Conservation (phyloP, 2,329 filamentous ascomycete genomes). For the Verticillium tricorpus region DNA sequence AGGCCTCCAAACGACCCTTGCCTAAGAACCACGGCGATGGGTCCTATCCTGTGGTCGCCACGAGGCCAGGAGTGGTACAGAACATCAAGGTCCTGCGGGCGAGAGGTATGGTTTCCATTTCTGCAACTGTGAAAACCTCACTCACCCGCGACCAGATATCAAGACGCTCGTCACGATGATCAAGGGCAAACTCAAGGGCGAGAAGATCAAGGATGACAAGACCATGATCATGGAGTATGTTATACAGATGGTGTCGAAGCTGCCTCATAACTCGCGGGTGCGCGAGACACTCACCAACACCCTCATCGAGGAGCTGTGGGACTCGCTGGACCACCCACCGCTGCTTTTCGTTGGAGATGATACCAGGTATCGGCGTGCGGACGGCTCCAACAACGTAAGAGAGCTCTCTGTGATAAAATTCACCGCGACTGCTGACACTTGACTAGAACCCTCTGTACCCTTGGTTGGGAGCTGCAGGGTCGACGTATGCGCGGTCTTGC, state of each 20-base stretch:
- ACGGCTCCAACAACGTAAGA: conserved; percentile 63
- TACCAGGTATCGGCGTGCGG: conserved; percentile 61
- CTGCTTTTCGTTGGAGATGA: conserved; percentile 59
- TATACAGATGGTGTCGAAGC: conserved; percentile 63
- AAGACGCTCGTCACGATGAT: conserved; percentile 59
- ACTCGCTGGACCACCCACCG: conserved; percentile 68
- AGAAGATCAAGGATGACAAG: conserved; percentile 65
- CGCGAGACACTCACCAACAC: conserved; percentile 59
- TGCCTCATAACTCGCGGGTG: conserved; percentile 58
- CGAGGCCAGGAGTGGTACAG: conserved; percentile 45
- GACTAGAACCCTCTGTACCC: conserved; percentile 59
- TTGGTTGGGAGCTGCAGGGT: conserved; percentile 61
- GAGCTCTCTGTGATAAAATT: neutral
- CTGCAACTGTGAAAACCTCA: conserved; percentile 6
- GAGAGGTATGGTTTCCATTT: conserved; percentile 28
- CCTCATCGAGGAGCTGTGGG: conserved; percentile 68
- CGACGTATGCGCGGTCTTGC: conserved; percentile 62
- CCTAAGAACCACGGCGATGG: conserved; percentile 60
- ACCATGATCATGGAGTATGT: conserved; percentile 72
- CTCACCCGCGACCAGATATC: conserved; percentile 39
- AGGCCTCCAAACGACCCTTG: conserved; percentile 55
- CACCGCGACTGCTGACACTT: neutral
- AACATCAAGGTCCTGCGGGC: conserved; percentile 54
- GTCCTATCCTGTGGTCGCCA: conserved; percentile 45
- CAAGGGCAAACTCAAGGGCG: conserved; percentile 57